Evolutionary conservation across 257 asterid genomes (phyloP), one percentile per base, ranked within the genome.

Genomic region (Hygrophila difformis): DNA sequence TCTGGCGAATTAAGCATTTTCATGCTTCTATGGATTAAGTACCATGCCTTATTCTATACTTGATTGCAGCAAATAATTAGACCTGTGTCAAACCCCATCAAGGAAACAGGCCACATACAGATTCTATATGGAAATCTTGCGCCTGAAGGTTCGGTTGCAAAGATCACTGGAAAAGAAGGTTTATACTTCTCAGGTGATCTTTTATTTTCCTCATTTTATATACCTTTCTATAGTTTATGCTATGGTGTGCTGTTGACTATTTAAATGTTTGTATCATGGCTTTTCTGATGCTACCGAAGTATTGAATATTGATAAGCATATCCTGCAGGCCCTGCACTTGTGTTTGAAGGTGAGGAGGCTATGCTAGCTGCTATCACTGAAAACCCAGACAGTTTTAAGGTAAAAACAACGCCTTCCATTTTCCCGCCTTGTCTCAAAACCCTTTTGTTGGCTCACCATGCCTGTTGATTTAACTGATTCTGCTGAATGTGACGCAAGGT

Each of bases 141-240:
- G 47, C 98, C 96, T 18, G 98, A 85, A 53, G 98, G 98, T 49
- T 85, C 96, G 34, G 96, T 89, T 44, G 96, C 98, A 37, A 89
- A 89, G 71, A 89, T 89, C 63, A 89, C 98, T 0, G 98, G 98
- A 54, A 89, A 89, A 71, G 98, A 89, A 69, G 98, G 98, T 60
- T 29, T 89, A 59, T 85, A 73, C 73, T 89, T 89, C 74, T 69
- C 85, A 5, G 98, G 98, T 89, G 55, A 46, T 37, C 45, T 51
- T 43, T 45, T 49, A 13, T 13, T n/a, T 34, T 49, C 11, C 24
- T 16, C 39, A 38, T 16, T 11, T 3, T 29, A 21, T 12, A 1
- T 4, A 31, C 16, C 31, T 48, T n/a, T 36, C 20, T 46, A 10
- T 48, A 19, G 10, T 37, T 60, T 14, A 18, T 34, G 39, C 22